Evolutionary conservation across 1,284 basidiomycete genomes (phyloP).

Genomic region (Trametes polyzona): DNA sequence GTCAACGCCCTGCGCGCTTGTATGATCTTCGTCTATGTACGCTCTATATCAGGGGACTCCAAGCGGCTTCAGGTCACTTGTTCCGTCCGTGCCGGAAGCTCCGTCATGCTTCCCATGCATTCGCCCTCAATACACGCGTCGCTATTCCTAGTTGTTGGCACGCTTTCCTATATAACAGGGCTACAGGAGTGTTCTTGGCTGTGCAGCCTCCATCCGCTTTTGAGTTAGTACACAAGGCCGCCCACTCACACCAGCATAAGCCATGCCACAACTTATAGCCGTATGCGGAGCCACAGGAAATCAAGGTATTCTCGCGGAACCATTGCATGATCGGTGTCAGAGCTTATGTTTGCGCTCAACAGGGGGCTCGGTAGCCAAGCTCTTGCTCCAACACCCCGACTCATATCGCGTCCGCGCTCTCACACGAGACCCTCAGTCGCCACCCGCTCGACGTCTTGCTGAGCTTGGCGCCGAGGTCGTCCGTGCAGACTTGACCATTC

Average conservation of each 20-base stretch:
- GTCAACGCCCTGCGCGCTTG: too few species aligned
- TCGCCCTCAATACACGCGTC: too few species aligned
- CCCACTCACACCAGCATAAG: neutral
- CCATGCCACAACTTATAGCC: conserved; percentile 26
- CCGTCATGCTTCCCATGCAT: too few species aligned
- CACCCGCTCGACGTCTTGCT: conserved; percentile 19
- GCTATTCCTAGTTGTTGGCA: too few species aligned
- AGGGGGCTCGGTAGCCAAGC: conserved; percentile 29
- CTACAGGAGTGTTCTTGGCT: too few species aligned
- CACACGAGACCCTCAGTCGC: conserved; percentile 24
- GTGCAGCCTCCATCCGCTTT: too few species aligned
- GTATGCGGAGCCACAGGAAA: conserved; percentile 31
- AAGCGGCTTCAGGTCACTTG: too few species aligned
- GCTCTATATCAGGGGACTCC: too few species aligned
- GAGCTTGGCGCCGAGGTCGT: conserved; percentile 27
- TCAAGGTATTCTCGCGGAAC: conserved; percentile 19
- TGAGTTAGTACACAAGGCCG: too few species aligned
- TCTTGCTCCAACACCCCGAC: conserved; percentile 23
- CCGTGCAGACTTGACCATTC: conserved; percentile 25
- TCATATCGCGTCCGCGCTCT: conserved; percentile 26
- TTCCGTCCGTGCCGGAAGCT: too few species aligned
- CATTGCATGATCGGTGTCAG: neutral
- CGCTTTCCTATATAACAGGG: too few species aligned
- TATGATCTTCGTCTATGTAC: too few species aligned
- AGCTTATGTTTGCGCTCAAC: neutral